Percentiles rank a stretch among this genome's conserved stretches.
Evolutionary conservation across 352 stramenopile species (phyloP).

Genomic region (Peronospora destructor): DNA sequence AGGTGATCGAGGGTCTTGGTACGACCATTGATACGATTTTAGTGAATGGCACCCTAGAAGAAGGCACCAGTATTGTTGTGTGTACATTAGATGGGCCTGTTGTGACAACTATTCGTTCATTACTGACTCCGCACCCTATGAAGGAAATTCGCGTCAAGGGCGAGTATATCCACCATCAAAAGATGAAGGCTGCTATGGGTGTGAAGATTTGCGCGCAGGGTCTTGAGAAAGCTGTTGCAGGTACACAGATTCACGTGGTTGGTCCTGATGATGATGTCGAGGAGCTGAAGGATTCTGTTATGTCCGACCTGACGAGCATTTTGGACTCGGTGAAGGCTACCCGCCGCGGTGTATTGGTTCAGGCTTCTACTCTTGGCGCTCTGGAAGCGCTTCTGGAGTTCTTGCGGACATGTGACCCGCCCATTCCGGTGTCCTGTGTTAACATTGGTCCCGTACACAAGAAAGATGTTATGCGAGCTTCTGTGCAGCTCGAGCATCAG

Average conservation of each 20-base stretch:
- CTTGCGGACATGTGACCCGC: constrained; percentile 89
- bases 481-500: constrained; percentile 97
- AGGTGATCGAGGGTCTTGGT: constrained; percentile 97
- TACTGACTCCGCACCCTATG: constrained; percentile 97
- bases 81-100: constrained; percentile 97
- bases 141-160: constrained; percentile 95
- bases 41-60: constrained; percentile 93
- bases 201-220: constrained; percentile 97
- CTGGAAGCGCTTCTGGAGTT: constrained; percentile 98
- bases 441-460: constrained; percentile 98
- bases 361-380: constrained; percentile 97
- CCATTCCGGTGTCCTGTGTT: constrained; percentile 92
- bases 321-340: constrained; percentile 94
- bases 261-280: constrained; percentile 95
- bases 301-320: constrained; percentile 93
- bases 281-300: constrained; percentile 96
- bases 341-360: constrained; percentile 96
- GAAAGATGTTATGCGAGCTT: constrained; percentile 97
- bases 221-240: constrained; percentile 97
- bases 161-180: constrained; percentile 94
- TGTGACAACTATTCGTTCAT: constrained; percentile 93
- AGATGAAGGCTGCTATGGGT: constrained; percentile 96
- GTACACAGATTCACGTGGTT: constrained; percentile 96
- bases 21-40: constrained; percentile 99
- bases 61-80: constrained; percentile 96